A percentile compares a stretch with the other conserved stretches of the same genome.
Evolutionary conservation across 805 yeast genomes (phyloP).

Genomic region (Ogataea corticis): DNA sequence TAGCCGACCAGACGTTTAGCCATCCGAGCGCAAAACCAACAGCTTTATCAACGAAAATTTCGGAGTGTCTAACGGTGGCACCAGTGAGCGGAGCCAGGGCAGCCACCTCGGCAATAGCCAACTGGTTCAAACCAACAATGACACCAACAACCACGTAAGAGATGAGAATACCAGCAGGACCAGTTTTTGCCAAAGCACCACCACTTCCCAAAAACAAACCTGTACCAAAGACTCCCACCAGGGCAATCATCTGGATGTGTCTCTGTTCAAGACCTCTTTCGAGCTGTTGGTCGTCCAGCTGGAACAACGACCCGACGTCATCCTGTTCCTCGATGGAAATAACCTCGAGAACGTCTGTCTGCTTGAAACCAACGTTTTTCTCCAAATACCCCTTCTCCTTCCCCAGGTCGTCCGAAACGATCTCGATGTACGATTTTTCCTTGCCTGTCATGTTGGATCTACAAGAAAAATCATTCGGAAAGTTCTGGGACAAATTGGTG

Average conservation of each 20-base stretch:
- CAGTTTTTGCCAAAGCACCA: constrained; percentile 35
- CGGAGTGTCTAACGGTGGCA: constrained; percentile 43
- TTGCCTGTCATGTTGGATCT: no score
- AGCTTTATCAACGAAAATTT: constrained; percentile 41
- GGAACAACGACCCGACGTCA: constrained; percentile 1
- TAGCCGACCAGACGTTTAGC: constrained; percentile 42
- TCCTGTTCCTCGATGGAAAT: neutral
- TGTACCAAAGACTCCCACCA: constrained; percentile 76
- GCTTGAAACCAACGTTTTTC: neutral
- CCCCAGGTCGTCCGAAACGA: neutral
- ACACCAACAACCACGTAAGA: constrained; percentile 59
- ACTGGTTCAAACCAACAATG: constrained; percentile 56
- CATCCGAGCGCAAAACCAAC: constrained; percentile 58
- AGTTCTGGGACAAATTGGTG: no score
- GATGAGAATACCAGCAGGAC: constrained; percentile 45
- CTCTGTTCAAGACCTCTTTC: constrained; percentile 44
- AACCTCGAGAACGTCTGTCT: neutral
- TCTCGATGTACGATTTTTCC: neutral
- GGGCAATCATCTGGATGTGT: constrained; percentile 64
- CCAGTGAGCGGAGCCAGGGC: constrained; percentile 58
- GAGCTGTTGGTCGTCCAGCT: constrained; percentile 14
- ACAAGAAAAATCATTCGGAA: no score
- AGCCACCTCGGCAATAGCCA: constrained; percentile 57
- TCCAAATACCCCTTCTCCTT: constrained; percentile 1
- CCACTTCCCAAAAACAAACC: constrained; percentile 54